Percentiles rank a stretch among this genome's conserved stretches.
These are phyloP conservation scores for Handroanthus guayacan DNA, from an alignment of 257 asterid species.

Conservation along the genomic window DNA sequence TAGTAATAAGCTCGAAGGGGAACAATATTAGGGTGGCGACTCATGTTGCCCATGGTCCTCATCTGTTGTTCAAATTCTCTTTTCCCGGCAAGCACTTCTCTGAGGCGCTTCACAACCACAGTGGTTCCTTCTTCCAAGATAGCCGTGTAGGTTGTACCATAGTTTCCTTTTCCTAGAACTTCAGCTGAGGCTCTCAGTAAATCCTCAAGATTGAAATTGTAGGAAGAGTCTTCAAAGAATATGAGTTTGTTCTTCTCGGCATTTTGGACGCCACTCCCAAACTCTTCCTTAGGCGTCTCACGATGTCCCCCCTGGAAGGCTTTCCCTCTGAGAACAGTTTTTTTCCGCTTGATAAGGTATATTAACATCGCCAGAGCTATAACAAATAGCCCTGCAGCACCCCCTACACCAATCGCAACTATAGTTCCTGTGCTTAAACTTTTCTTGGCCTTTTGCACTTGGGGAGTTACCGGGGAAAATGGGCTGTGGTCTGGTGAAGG, in stretches of 20 bases:
- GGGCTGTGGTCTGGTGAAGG: constrained; percentile 48
- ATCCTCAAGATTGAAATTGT: constrained; percentile 73
- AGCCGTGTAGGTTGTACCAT: constrained; percentile 75
- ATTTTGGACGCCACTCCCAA: constrained; percentile 65
- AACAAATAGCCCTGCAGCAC: constrained; percentile 43
- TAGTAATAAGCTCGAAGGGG: constrained; percentile 72
- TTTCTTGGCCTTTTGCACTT: constrained; percentile 42
- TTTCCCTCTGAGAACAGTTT: constrained; percentile 38
- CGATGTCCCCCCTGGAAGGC: constrained; percentile 31
- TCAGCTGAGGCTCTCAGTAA: constrained; percentile 81
- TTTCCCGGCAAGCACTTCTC: constrained; percentile 61
- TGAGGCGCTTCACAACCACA: constrained; percentile 71
- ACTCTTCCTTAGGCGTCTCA: constrained; percentile 57
- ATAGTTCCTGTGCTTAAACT: constrained; percentile 53
- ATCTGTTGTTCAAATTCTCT: constrained; percentile 75
- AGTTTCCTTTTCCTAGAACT: constrained; percentile 75
- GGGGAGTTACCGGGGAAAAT: constrained; percentile 42
- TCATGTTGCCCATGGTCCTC: constrained; percentile 56
- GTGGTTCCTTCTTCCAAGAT: constrained; percentile 69
- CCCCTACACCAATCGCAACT: constrained; percentile 59
- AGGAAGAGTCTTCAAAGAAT: constrained; percentile 56
- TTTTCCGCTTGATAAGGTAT: constrained; percentile 47
- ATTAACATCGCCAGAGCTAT: constrained; percentile 40
- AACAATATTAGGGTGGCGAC: constrained; percentile 61
- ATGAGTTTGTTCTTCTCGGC: constrained; percentile 69